Evolutionary conservation across 23 red algal species (phyloP), one percentile per base, ranked within the genome.

Genomic region (Pyropia yezoensis): DNA sequence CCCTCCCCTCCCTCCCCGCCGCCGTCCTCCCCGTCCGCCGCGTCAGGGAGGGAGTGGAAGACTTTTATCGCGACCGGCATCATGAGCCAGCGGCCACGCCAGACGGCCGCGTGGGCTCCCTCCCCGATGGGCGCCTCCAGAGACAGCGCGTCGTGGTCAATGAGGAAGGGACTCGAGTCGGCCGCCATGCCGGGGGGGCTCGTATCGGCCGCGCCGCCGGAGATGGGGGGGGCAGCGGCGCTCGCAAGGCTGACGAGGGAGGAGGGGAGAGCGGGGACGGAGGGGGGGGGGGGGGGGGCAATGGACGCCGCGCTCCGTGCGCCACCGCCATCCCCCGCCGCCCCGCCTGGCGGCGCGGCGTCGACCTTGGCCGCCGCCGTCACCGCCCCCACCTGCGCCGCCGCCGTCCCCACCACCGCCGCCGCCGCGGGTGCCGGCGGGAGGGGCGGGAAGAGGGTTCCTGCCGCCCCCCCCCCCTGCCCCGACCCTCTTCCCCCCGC

Each of bases 31-130:
- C 17, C 22, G 1, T 47, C 63, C 20, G 49, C 22, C 15, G 0
- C 54, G 2, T 25, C 17, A 6, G 67, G 32, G 27, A 63, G 51
- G 9, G 53, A 64, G 19, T 80, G 47, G 45, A 94, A 80, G 14
- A 85, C 71, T 69, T 94, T 94, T 8, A 94, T 68, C 18, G 88
- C 88, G 29, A 94, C 88, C 1, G 78, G 79, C 61, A 66, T 72
- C 73, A 72, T 70, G 55, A 94, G 57, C 80, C 74, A 94, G 32
- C 63, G 71, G 34, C 79, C 88, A 9, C 22, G 39, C 39, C 66
- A 94, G 49, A 94, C 88, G 9, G 68, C 71, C 33, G 78, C 88
- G 69, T 74, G 80, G 29, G 80, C 67, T 7, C 88, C 89, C 18
- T 83, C 68, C 11, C 89, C 89, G 57, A 95, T 72, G 20, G 73